Percentiles rank a stretch among this genome's conserved stretches.
phyloP scores from a whole-genome alignment of 139 green algal genomes.

The Parachlorella kessleri region DNA sequence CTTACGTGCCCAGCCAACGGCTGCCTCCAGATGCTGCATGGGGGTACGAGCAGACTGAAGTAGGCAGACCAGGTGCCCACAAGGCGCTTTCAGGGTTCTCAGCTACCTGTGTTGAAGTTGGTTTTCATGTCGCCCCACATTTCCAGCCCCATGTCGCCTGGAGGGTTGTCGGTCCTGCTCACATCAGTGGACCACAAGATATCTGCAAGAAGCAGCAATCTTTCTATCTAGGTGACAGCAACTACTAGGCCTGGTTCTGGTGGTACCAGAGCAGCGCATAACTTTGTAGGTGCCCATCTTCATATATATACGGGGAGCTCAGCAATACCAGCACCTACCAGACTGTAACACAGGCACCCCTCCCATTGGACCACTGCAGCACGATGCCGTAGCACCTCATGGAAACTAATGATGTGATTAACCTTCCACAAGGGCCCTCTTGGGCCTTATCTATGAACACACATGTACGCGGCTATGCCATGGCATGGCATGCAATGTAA shows the following conservation, averaged over 20 bases:
- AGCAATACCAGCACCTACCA: neutral
- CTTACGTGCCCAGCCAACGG: neutral
- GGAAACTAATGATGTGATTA: neutral
- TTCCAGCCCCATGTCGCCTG: conserved; percentile 1
- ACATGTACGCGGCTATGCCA: no score
- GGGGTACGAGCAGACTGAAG: no score
- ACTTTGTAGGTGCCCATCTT: neutral
- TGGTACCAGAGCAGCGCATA: neutral
- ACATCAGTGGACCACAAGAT: neutral
- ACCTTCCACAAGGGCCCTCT: no score
- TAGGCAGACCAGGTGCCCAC: no score
- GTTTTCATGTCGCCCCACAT: neutral
- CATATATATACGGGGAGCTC: neutral
- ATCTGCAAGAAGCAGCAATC: neutral
- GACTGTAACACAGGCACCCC: neutral
- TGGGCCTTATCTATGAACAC: no score
- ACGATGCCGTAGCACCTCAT: neutral
- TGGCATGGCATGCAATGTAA: neutral
- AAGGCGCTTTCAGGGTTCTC: no score
- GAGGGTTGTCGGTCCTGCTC: neutral
- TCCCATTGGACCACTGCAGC: neutral
- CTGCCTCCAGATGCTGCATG: no score
- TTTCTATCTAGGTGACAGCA: neutral
- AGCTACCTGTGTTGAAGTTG: conserved; percentile 18
- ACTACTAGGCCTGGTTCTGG: neutral